Evolutionary conservation across 768 basidiomycete genomes (phyloP).

Genomic region (Austroboletus festivus): DNA sequence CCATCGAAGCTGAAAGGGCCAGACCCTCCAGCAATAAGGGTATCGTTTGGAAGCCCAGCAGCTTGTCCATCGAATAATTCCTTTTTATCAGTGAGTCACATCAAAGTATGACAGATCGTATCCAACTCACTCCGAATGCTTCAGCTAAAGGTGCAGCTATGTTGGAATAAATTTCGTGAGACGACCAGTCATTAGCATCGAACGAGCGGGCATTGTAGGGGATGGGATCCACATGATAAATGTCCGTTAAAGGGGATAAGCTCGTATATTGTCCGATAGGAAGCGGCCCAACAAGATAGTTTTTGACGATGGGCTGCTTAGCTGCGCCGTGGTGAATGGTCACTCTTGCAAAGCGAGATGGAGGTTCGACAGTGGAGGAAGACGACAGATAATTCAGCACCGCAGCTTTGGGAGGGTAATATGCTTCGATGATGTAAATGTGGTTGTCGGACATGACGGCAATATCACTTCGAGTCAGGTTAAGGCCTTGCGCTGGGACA

Average conservation of each 20-base stretch:
- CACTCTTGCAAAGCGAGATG: slow-evolving; percentile 45
- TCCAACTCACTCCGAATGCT: slow-evolving; percentile 38
- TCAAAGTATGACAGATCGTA: not conserved
- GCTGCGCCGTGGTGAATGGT: slow-evolving; percentile 48
- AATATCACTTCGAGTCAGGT: slow-evolving; percentile 40
- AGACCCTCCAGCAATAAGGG: slow-evolving; percentile 42
- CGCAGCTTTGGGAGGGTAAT: slow-evolving; percentile 45
- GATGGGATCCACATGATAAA: slow-evolving; percentile 50
- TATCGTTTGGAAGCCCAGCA: slow-evolving; percentile 45
- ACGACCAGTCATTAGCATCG: slow-evolving; percentile 23
- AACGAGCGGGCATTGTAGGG: slow-evolving; percentile 53
- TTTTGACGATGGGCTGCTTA: slow-evolving; percentile 41
- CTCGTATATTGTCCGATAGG: slow-evolving; percentile 41
- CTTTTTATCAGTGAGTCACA: slow-evolving; percentile 20
- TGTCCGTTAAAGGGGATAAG: slow-evolving; percentile 44
- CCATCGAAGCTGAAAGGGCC: slow-evolving; percentile 63
- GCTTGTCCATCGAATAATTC: slow-evolving; percentile 49
- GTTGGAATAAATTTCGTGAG: slow-evolving; percentile 27
- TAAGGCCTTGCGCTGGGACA: slow-evolving; percentile 40
- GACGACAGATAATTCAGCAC: slow-evolving; percentile 46
- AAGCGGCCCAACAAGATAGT: slow-evolving; percentile 59
- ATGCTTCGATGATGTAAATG: slow-evolving; percentile 49
- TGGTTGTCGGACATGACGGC: slow-evolving; percentile 45
- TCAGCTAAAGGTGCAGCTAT: slow-evolving; percentile 38
- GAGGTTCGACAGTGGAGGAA: slow-evolving; percentile 25